These are phyloP conservation scores for Calonectria hongkongensis DNA, from an alignment of 2,329 filamentous ascomycete genomes.

Conservation along the genomic window DNA sequence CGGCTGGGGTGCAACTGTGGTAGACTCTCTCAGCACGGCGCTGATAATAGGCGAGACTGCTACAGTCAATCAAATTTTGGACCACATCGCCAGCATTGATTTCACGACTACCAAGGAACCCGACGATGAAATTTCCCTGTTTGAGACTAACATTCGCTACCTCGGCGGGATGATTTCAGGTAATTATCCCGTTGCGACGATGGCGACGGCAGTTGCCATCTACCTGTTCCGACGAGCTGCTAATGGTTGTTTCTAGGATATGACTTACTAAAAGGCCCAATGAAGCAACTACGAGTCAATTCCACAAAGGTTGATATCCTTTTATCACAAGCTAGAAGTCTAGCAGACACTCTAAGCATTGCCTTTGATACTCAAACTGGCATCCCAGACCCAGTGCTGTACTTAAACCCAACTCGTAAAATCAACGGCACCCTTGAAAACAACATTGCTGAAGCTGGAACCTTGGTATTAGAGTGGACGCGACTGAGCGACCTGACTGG, in stretches of 20 bases:
- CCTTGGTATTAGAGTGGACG: conserved; percentile 1
- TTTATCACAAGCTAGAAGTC: background rate
- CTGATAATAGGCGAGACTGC: conserved; percentile 1
- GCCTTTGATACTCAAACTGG: conserved; percentile 4
- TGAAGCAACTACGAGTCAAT: background rate
- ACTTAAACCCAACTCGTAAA: background rate
- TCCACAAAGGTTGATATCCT: background rate
- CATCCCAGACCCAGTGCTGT: background rate
- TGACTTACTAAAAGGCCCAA: conserved; percentile 4
- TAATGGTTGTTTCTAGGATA: background rate
- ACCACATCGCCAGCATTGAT: conserved; percentile 6
- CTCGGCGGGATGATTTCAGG: conserved; percentile 12
- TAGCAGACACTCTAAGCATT: conserved; percentile 1
- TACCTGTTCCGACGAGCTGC: too few species aligned
- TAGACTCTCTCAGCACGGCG: conserved; percentile 4
- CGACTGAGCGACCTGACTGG: background rate
- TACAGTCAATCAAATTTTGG: background rate
- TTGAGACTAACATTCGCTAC: conserved; percentile 15
- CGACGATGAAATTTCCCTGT: conserved; percentile 6
- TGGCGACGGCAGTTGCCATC: too few species aligned
- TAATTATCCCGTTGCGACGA: background rate
- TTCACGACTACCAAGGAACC: background rate
- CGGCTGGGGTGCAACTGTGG: conserved; percentile 5
- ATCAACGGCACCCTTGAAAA: background rate
- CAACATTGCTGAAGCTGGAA: background rate